Evolutionary conservation across 495 filamentous ascomycete genomes (phyloP), one percentile per base, ranked within the genome.

Genomic region (Podospora sp.): DNA sequence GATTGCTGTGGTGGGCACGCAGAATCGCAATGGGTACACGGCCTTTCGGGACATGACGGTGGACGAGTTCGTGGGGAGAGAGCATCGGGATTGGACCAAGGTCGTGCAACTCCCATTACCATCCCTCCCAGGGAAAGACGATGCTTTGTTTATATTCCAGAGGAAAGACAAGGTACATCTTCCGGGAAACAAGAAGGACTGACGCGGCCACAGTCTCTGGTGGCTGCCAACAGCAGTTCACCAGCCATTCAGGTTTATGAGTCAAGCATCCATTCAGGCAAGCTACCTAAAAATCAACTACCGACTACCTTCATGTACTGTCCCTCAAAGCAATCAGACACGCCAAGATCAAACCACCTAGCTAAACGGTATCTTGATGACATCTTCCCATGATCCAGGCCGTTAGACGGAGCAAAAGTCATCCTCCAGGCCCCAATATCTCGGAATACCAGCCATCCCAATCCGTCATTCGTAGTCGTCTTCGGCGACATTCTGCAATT

Each of bases 1-100:
- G 14, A 72, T 89, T 6, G 81, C 85, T 21, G 83, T 88, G 16
- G 87, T 84, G 1, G 87, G 87, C n/a, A 89, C 88, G 56, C 86
- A 89, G 77, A 89, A 88, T 72, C 64, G 56, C 56, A 89, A 86
- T 68, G 84, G 88, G n/a, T 90, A 88, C 68, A 90, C 88, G 4
- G 86, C 76, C 6, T 90, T 90, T 68, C 75, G 72, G 22, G 79
- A 79, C 50, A 69, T 77, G 74, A 84, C 80, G 18, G 81, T 88
- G 69, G 83, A 86, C 66, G 82, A 84, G 65, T 89, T 82, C 71
- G 81, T 90, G 73, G 77, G 68, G 63, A 71, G 73, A 25, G 81
- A 87, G 75, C 81, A 79, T 40, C 26, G 59, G 5, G 69, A 51
- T 24, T 85, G 78, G 75, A 65, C 67, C 55, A 78, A 79, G 72